Evolutionary conservation across 176 grass and related monocot genomes (phyloP).

Genomic region (Neostapfia colusana): DNA sequence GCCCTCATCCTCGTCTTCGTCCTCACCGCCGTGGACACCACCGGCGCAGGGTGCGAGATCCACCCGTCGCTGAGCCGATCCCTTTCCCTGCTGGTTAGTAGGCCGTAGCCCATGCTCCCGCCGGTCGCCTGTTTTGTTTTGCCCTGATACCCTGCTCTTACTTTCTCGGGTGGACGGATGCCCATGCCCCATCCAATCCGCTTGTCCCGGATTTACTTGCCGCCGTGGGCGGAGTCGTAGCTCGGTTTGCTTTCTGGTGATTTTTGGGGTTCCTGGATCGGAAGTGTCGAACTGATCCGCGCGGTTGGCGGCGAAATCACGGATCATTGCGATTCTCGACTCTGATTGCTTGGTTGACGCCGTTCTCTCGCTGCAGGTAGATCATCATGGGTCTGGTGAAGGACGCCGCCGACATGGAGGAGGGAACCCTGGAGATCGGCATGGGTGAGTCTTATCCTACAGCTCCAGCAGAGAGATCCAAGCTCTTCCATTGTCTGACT

Average conservation of each 20-base stretch:
- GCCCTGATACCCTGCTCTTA: neutral
- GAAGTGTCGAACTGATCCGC: neutral
- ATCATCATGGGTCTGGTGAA: slow-evolving; percentile 75
- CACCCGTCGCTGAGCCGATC: neutral
- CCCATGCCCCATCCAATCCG: neutral
- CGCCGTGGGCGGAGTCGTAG: neutral
- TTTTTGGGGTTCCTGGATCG: neutral
- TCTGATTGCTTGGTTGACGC: slow-evolving; percentile 11
- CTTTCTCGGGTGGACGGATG: neutral
- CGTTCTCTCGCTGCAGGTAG: slow-evolving; percentile 41
- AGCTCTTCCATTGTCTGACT: neutral
- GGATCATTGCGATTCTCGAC: slow-evolving; percentile 19
- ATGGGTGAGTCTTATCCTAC: slow-evolving; percentile 51
- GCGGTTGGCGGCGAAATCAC: neutral
- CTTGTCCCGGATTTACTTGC: neutral
- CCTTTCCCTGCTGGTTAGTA: neutral
- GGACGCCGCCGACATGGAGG: slow-evolving; percentile 60
- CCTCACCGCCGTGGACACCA: neutral
- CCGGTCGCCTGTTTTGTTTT: neutral
- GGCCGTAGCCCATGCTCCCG: neutral
- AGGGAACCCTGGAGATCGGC: slow-evolving; percentile 73
- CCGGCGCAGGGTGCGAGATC: neutral
- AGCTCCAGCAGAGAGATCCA: neutral
- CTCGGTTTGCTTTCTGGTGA: neutral
- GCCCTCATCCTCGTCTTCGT: neutral